Conservation (phyloP, 257 asterid genomes). For the Paulownia fortunei region DNA sequence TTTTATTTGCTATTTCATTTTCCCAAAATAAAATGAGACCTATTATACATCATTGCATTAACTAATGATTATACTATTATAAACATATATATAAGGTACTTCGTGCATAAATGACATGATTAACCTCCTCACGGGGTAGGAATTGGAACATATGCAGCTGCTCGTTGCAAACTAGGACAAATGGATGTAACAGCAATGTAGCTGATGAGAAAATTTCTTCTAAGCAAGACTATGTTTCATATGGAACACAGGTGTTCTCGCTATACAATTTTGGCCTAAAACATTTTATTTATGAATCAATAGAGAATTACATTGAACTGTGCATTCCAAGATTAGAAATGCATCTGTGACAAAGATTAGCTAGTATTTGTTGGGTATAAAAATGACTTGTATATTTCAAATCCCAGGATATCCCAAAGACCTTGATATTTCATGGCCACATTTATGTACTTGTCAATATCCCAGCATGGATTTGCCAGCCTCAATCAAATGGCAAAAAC, state of each 20-base stretch:
- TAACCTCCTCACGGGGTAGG: too few relatives aligned
- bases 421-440: constrained; percentile 10
- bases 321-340: constrained; percentile 27
- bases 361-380: constrained; percentile 38
- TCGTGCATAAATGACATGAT: too few relatives aligned
- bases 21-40: too few relatives aligned
- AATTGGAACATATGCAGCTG: too few relatives aligned
- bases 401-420: constrained; percentile 24
- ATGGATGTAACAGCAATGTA: not conserved
- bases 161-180: not conserved
- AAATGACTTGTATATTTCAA: constrained; percentile 26
- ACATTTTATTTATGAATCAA: constrained; percentile 27
- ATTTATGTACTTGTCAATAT: constrained; percentile 28
- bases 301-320: constrained; percentile 26
- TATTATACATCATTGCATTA: too few relatives aligned
- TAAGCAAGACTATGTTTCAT: not conserved
- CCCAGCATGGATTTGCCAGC: constrained; percentile 27
- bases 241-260: constrained; percentile 15
- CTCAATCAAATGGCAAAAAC: constrained; percentile 30
- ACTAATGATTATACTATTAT: too few relatives aligned
- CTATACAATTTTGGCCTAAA: constrained; percentile 38
- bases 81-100: too few relatives aligned
- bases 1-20: too few relatives aligned
- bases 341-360: constrained; percentile 23
- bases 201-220: not conserved